Percentiles rank a stretch among this genome's conserved stretches.
Conservation (phyloP, 2,329 filamentous ascomycete species). For the Emergomyces pasteurianus region DNA sequence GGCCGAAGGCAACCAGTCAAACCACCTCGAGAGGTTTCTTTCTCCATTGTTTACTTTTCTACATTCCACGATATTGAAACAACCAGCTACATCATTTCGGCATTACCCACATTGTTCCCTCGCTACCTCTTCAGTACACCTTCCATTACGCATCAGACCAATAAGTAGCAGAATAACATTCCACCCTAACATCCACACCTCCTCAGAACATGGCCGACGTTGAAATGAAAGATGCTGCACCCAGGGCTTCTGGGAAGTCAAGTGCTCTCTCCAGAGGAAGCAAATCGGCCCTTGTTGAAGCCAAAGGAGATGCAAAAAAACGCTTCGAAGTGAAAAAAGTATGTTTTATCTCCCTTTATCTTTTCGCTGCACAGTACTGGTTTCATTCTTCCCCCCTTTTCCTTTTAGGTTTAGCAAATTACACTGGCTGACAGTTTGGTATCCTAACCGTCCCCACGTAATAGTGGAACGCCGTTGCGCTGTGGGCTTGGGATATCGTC, state of each 20-base stretch:
- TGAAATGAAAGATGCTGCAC: constrained; percentile 82
- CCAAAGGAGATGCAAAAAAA: constrained; percentile 61
- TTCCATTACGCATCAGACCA: background rate
- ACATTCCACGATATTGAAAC: too few relatives aligned
- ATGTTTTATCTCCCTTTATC: constrained; percentile 7
- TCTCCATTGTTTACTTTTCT: background rate
- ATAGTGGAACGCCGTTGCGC: constrained; percentile 94
- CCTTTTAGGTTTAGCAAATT: too few relatives aligned
- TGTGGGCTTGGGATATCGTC: constrained; percentile 99
- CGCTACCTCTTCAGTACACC: background rate
- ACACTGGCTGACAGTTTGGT: background rate
- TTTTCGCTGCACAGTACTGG: background rate
- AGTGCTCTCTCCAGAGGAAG: constrained; percentile 47
- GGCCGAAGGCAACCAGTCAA: too few relatives aligned
- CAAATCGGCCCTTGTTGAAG: constrained; percentile 39
- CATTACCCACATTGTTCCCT: too few relatives aligned
- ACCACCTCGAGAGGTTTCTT: too few relatives aligned
- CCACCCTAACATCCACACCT: background rate
- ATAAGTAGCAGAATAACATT: background rate
- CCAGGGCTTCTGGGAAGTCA: constrained; percentile 38
- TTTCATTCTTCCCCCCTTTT: too few relatives aligned
- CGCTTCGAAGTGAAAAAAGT: constrained; percentile 99
- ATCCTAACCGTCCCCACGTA: constrained; percentile 6
- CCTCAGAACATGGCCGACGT: constrained; percentile 70
- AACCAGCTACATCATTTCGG: too few relatives aligned